These are phyloP conservation scores for Pugionium cornutum DNA, from an alignment of 345 rosid genomes.

Conservation along the genomic window DNA sequence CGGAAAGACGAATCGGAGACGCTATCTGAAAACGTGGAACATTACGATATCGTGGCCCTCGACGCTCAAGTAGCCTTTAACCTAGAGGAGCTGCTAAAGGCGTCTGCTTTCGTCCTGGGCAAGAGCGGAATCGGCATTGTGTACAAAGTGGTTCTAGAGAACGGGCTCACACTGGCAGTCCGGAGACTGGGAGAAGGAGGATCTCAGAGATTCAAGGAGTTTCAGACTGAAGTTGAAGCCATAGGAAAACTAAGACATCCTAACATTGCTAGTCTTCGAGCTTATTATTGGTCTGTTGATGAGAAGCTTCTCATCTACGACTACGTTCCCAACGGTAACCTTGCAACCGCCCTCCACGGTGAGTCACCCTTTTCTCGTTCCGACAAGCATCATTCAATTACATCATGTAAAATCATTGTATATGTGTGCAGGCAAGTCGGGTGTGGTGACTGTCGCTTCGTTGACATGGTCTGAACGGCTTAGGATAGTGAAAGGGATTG, in stretches of 20 bases:
- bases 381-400: neutral
- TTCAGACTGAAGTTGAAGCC: constrained; percentile 94
- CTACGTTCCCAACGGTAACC: constrained; percentile 79
- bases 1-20: constrained; percentile 78
- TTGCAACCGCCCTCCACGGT: constrained; percentile 86
- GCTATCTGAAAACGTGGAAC: constrained; percentile 73
- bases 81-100: constrained; percentile 92
- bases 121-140: constrained; percentile 97
- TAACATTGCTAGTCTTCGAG: constrained; percentile 77
- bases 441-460: constrained; percentile 60
- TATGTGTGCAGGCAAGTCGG: constrained; percentile 63
- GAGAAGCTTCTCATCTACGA: constrained; percentile 94
- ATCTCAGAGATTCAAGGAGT: constrained; percentile 92
- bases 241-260: constrained; percentile 93
- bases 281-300: constrained; percentile 97
- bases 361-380: constrained; percentile 31
- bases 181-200: constrained; percentile 97
- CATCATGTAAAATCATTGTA: neutral
- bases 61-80: constrained; percentile 79
- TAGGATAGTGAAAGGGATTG: constrained; percentile 70
- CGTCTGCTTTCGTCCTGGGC: constrained; percentile 92
- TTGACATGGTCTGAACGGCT: constrained; percentile 73
- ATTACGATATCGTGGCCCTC: constrained; percentile 71
- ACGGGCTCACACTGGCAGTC: constrained; percentile 81
- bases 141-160: constrained; percentile 94